A percentile compares a stretch with the other conserved stretches of the same genome.
Evolutionary conservation across 345 rosid species (phyloP).

Genomic region (Raphanus sativus): DNA sequence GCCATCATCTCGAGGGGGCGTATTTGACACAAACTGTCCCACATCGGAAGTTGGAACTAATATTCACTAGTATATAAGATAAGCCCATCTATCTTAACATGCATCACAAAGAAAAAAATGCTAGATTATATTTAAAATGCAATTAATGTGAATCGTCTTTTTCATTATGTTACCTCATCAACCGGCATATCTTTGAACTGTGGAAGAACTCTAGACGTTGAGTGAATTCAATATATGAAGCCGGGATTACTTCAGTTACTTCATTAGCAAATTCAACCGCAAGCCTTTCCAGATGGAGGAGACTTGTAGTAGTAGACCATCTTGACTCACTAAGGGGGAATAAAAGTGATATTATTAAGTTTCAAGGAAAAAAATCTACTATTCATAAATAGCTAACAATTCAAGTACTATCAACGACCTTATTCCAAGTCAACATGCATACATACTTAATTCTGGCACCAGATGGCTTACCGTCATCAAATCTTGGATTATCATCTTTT

Average conservation of each 20-base stretch:
- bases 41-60: too few relatives aligned
- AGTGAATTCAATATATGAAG: constrained; percentile 88
- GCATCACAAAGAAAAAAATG: constrained; percentile 13
- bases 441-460: neutral
- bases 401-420: neutral
- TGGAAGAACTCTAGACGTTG: constrained; percentile 74
- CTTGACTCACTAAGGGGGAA: constrained; percentile 65
- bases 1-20: too few relatives aligned
- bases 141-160: neutral
- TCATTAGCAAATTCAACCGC: constrained; percentile 66
- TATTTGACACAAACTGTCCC: too few relatives aligned
- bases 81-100: too few relatives aligned
- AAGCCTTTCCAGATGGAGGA: constrained; percentile 72
- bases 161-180: constrained; percentile 51
- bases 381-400: neutral
- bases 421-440: constrained; percentile 13
- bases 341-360: neutral
- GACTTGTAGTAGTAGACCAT: constrained; percentile 79
- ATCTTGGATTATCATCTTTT: neutral
- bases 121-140: neutral
- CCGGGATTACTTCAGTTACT: constrained; percentile 55
- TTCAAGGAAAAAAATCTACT: neutral
- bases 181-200: constrained; percentile 52
- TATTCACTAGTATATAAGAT: too few relatives aligned
- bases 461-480: neutral